Conservation (phyloP, 2,329 filamentous ascomycete genomes). For the Pseudogymnoascus sp. region DNA sequence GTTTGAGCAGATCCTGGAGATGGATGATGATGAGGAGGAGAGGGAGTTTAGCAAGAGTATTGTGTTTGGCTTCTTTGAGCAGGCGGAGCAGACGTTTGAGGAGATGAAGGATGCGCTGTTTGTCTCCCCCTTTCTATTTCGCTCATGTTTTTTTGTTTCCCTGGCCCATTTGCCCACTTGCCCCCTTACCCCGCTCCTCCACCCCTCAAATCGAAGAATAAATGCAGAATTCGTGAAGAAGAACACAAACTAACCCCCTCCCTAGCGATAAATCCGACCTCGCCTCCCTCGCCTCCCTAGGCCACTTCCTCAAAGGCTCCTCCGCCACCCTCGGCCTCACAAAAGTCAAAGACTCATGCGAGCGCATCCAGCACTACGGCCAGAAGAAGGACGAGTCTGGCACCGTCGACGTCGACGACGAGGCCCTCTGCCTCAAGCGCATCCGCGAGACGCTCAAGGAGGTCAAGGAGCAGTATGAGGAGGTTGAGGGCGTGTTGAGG, state of each 20-base stretch:
- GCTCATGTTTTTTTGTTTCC: neutral
- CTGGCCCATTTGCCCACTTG: too few relatives aligned
- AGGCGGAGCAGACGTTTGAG: slow-evolving; percentile 76
- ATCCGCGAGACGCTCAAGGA: slow-evolving; percentile 62
- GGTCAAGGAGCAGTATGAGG: slow-evolving; percentile 69
- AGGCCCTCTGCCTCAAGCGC: slow-evolving; percentile 58
- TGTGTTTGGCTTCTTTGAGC: slow-evolving; percentile 86
- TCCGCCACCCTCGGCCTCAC: slow-evolving; percentile 86
- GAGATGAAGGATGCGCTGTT: slow-evolving; percentile 82
- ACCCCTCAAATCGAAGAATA: too few relatives aligned
- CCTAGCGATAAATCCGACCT: slow-evolving; percentile 49
- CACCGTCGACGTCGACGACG: slow-evolving; percentile 53
- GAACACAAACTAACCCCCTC: too few relatives aligned
- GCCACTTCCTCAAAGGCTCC: slow-evolving; percentile 95
- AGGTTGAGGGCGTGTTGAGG: slow-evolving; percentile 62
- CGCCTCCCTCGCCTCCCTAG: slow-evolving; percentile 67
- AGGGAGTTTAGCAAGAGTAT: slow-evolving; percentile 83
- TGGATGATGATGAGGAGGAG: slow-evolving; percentile 86
- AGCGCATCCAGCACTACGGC: slow-evolving; percentile 93
- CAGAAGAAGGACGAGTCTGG: slow-evolving; percentile 74
- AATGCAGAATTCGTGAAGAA: too few relatives aligned
- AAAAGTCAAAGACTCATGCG: slow-evolving; percentile 87
- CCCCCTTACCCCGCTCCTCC: too few relatives aligned
- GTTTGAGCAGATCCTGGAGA: slow-evolving; percentile 94
- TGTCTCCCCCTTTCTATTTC: slow-evolving; percentile 32